phyloP scores from a whole-genome alignment of 2,329 filamentous ascomycete species.

The Exserohilum turcica region DNA sequence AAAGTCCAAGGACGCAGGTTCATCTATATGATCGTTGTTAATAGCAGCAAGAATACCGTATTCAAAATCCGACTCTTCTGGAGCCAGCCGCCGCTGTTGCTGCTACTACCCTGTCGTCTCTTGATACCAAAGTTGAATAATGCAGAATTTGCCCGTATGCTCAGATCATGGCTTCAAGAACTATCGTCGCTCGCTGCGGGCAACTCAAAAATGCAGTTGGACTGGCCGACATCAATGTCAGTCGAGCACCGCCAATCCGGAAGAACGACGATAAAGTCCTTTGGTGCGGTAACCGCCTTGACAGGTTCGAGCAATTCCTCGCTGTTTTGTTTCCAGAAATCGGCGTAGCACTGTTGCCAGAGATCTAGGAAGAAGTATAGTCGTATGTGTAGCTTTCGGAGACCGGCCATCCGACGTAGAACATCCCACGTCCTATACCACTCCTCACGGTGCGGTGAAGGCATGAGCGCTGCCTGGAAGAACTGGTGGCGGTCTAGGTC shows the following conservation, averaged over 20 bases:
- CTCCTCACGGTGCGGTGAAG: background rate
- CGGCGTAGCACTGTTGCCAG: slow-evolving; percentile 11
- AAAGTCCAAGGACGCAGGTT: no score
- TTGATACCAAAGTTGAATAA: no score
- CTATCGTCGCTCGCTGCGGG: slow-evolving; percentile 1
- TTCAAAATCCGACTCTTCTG: background rate
- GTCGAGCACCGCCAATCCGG: slow-evolving; percentile 21
- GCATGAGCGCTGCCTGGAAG: slow-evolving; percentile 5
- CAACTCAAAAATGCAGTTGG: slow-evolving; percentile 13
- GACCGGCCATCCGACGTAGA: slow-evolving; percentile 20
- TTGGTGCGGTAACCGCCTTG: slow-evolving; percentile 18
- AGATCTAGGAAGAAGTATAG: slow-evolving; percentile 12
- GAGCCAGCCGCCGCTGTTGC: no score
- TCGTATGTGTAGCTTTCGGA: slow-evolving; percentile 22
- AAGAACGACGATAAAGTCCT: slow-evolving; percentile 24
- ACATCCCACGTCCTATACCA: slow-evolving; percentile 27
- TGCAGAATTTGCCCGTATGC: background rate
- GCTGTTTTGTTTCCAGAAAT: slow-evolving; percentile 20
- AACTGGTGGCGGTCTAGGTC: slow-evolving; percentile 16
- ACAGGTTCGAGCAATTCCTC: slow-evolving; percentile 18
- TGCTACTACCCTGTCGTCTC: no score
- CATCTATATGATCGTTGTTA: background rate
- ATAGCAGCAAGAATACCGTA: background rate
- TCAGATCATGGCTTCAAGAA: background rate
- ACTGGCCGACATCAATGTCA: slow-evolving; percentile 15